Conservation (phyloP, 305 asterid genomes). For the Solanum hybrid region DNA sequence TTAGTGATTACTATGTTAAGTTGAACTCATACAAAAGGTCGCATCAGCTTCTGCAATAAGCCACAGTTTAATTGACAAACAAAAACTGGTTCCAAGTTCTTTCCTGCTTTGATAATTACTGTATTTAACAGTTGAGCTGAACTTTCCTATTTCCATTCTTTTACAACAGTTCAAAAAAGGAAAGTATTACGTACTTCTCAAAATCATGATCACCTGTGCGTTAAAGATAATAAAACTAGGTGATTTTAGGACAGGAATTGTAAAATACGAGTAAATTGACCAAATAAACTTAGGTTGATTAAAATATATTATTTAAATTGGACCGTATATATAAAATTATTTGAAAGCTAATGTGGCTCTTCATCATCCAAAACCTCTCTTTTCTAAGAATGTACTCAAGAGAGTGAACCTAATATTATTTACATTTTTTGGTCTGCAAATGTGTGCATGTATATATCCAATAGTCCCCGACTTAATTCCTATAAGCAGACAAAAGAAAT, state of each 20-base stretch:
- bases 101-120: background rate
- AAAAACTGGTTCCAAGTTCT: background rate
- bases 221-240: background rate
- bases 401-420: background rate
- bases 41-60: background rate
- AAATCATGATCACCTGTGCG: background rate
- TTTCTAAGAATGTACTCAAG: background rate
- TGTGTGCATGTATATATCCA: background rate
- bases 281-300: background rate
- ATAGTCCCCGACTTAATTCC: background rate
- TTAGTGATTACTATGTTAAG: background rate
- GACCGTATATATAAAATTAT: background rate
- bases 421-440: background rate
- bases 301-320: background rate
- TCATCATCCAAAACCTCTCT: background rate
- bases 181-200: background rate
- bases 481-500: background rate
- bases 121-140: background rate
- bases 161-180: background rate
- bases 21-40: background rate
- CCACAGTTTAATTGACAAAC: background rate
- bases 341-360: background rate
- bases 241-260: background rate
- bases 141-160: background rate
- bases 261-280: background rate